Evolutionary conservation across 371 early-diverging fungal species (phyloP), one percentile per base, ranked within the genome.

Genomic region (Conidiobolus coronatus): DNA sequence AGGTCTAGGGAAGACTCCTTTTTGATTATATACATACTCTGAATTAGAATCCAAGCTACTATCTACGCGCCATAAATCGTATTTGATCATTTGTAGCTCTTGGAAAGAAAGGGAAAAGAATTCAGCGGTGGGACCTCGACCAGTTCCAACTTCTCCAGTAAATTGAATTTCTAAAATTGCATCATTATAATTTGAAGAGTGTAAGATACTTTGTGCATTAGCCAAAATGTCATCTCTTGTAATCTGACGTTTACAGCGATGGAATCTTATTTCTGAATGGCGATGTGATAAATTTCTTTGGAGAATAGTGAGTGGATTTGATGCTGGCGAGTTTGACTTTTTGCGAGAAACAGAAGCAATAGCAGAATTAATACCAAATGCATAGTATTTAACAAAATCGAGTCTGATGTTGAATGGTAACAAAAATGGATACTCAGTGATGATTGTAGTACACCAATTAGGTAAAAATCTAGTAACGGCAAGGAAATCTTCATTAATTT

Each of bases 91-190:
- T 40, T 74, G 68, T 15, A 89, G 63, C 51, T 81, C 85, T 33
- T 68, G 70, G 14, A 80, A 87, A 0, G 86, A 75, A 4, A 68
- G 55, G 1, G 87, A 67, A 54, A 86, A 94, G 52, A 91, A 92
- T 54, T 92, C 95, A 6, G 90, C 62, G 0, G 95, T 92, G 0
- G 92, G 91, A 0, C 95, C 95, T 5, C 87, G 57, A 2, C 95
- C 95, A 2, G 87, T 85, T 9, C 95, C 95, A 18, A 85, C 89
- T 52, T 94, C 95, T 23, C 81, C 86, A 53, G 73, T 71, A 52
- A 85, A 94, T 57, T 91, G 86, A 15, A 92, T 71, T 56, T 94
- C 91, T 42, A 94, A 63, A 35, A 85, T 64, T 2, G 70, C 61
- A 29, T 75, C 70, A 1, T 68, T 62, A 9, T 65, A 64, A n/a